Percentiles rank a stretch among this genome's conserved stretches.
phyloP scores from a whole-genome alignment of 805 yeast genomes.

The Barnettozyma californica region DNA sequence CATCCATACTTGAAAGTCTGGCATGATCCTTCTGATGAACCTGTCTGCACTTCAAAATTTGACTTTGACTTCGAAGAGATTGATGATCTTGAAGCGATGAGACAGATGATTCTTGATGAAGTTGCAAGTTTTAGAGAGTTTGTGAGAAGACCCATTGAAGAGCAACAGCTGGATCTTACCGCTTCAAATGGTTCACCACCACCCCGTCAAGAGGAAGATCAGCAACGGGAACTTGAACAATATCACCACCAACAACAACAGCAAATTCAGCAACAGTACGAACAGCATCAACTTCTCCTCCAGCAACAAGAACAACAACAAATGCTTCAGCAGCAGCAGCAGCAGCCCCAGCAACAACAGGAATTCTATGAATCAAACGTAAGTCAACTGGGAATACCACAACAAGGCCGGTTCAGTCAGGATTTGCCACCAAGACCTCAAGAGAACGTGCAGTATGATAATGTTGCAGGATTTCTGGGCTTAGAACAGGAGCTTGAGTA shows the following conservation, averaged over 20 bases:
- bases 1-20: slow-evolving; percentile 88
- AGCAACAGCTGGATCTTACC: slow-evolving; percentile 36
- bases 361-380: slow-evolving; percentile 24
- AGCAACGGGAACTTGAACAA: slow-evolving; percentile 15
- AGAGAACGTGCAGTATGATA: slow-evolving; percentile 31
- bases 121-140: slow-evolving; percentile 72
- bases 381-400: slow-evolving; percentile 43
- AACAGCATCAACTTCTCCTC: slow-evolving; percentile 10
- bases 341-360: slow-evolving; percentile 14
- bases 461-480: slow-evolving; percentile 33
- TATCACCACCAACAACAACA: slow-evolving; percentile 21
- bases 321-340: slow-evolving; percentile 1
- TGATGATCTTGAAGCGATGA: slow-evolving; percentile 73
- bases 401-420: slow-evolving; percentile 37
- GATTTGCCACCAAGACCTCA: slow-evolving; percentile 62
- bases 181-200: slow-evolving; percentile 24
- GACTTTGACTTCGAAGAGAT: slow-evolving; percentile 80
- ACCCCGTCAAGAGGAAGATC: slow-evolving; percentile 15
- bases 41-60: slow-evolving; percentile 72
- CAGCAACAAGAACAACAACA: slow-evolving; percentile 15
- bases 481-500: slow-evolving; percentile 63
- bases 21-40: slow-evolving; percentile 94
- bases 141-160: slow-evolving; percentile 72
- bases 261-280: slow-evolving; percentile 15
- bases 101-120: slow-evolving; percentile 72